Percentiles rank a stretch among this genome's conserved stretches.
phyloP scores from a whole-genome alignment of 306 rosid species.

The Medicago arabica region DNA sequence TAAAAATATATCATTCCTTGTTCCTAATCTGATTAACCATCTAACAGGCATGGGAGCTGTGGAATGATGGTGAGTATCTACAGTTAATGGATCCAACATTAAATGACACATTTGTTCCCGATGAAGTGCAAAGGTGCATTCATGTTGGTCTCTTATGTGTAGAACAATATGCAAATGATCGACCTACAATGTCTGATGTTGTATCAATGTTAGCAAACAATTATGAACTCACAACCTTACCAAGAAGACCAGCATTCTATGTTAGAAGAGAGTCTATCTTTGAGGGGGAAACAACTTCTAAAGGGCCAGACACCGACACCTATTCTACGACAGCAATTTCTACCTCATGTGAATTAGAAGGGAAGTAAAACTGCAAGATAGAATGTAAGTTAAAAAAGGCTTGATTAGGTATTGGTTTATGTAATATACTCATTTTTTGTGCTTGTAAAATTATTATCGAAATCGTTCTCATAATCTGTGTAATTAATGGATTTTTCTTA shows the following conservation, averaged over 20 bases:
- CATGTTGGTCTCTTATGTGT: constrained; percentile 36
- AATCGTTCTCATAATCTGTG: no score
- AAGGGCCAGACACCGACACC: not conserved
- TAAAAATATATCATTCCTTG: not conserved
- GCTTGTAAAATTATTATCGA: no score
- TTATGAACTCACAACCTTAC: not conserved
- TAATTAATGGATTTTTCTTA: no score
- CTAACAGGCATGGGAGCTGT: constrained; percentile 38
- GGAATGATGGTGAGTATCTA: constrained; percentile 3
- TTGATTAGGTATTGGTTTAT: no score
- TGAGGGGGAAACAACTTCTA: not conserved
- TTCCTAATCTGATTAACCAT: not conserved
- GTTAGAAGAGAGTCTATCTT: not conserved
- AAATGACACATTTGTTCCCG: not conserved
- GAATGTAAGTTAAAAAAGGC: no score
- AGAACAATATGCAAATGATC: constrained; percentile 22
- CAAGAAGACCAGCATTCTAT: constrained; percentile 41
- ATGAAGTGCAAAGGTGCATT: constrained; percentile 38
- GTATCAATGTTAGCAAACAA: constrained; percentile 35
- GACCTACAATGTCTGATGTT: constrained; percentile 33
- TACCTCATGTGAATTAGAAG: not conserved
- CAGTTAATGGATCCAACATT: constrained; percentile 25
- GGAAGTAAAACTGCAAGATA: no score
- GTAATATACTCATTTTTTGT: no score
- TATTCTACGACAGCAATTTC: not conserved